Evolutionary conservation across 2,329 filamentous ascomycete genomes (phyloP).

Genomic region (Cladosporium sp.): DNA sequence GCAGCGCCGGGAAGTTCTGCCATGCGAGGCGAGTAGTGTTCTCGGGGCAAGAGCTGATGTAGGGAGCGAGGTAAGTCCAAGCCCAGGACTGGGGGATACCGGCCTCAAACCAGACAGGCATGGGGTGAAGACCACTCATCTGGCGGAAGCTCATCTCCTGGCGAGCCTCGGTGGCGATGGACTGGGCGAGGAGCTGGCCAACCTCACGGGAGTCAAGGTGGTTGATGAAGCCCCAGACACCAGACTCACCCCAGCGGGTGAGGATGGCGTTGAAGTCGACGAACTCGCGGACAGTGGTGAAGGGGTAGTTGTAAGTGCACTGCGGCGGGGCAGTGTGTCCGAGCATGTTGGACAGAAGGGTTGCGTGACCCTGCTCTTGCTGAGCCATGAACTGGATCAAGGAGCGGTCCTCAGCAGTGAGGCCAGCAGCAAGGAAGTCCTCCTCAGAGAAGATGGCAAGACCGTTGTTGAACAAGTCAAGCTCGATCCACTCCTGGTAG

Average conservation of each 20-base stretch:
- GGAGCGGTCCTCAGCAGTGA: constrained; percentile 68
- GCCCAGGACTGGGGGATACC: constrained; percentile 82
- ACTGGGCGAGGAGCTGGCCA: constrained; percentile 71
- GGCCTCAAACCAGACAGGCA: constrained; percentile 79
- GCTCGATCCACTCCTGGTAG: constrained; percentile 82
- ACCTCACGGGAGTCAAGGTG: constrained; percentile 76
- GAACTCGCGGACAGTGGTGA: constrained; percentile 71
- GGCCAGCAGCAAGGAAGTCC: constrained; percentile 68
- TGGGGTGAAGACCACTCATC: constrained; percentile 75
- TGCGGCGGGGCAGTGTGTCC: constrained; percentile 68
- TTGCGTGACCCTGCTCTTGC: constrained; percentile 77
- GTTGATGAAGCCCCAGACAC: constrained; percentile 77
- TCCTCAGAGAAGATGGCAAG: constrained; percentile 66
- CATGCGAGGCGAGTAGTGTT: constrained; percentile 74
- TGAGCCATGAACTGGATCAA: constrained; percentile 75
- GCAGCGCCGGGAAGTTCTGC: constrained; percentile 78
- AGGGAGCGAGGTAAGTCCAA: constrained; percentile 78
- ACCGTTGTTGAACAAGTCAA: constrained; percentile 79
- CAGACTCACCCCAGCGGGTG: constrained; percentile 77
- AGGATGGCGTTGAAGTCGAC: constrained; percentile 83
- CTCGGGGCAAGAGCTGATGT: constrained; percentile 73
- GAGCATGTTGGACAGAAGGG: constrained; percentile 74
- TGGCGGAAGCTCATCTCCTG: constrained; percentile 86
- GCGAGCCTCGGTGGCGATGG: constrained; percentile 75
- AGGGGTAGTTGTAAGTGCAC: constrained; percentile 82